phyloP scores from a whole-genome alignment of 495 filamentous ascomycete species.

The Daldinia loculata region DNA sequence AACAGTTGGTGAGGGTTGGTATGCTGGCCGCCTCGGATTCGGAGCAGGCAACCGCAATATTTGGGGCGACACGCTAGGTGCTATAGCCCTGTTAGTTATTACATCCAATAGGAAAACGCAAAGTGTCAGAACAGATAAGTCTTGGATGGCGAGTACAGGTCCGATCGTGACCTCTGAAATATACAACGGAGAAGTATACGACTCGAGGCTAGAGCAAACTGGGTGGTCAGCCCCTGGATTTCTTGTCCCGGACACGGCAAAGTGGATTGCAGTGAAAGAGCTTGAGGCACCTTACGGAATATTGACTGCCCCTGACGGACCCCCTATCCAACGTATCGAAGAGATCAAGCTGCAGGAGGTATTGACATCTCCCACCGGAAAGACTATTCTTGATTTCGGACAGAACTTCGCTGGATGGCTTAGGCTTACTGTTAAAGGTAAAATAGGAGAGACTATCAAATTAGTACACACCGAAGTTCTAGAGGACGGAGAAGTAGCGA shows the following conservation, averaged over 20 bases:
- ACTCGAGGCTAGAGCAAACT: slow-evolving; percentile 45
- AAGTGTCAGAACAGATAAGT: slow-evolving; percentile 51
- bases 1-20: slow-evolving; percentile 66
- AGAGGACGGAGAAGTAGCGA: slow-evolving; percentile 60
- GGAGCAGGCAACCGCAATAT: slow-evolving; percentile 44
- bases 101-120: slow-evolving; percentile 31
- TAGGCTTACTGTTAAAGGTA: slow-evolving; percentile 47
- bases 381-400: slow-evolving; percentile 62
- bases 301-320: slow-evolving; percentile 51
- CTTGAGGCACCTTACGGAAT: slow-evolving; percentile 38
- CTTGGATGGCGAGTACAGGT: slow-evolving; percentile 54
- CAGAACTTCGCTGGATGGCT: slow-evolving; percentile 65
- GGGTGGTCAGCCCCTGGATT: slow-evolving; percentile 37
- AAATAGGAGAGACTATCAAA: slow-evolving; percentile 48
- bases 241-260: slow-evolving; percentile 37
- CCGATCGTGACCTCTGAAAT: slow-evolving; percentile 58
- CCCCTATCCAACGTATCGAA: slow-evolving; percentile 51
- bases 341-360: slow-evolving; percentile 50
- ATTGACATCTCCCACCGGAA: slow-evolving; percentile 55
- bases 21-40: slow-evolving; percentile 59
- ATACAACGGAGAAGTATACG: slow-evolving; percentile 64
- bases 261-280: slow-evolving; percentile 39
- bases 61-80: slow-evolving; percentile 58
- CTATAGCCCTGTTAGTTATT: slow-evolving; percentile 55
- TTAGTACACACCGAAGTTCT: slow-evolving; percentile 63